Evolutionary conservation across 352 stramenopile species (phyloP).

Genomic region (Pythium sp.): DNA sequence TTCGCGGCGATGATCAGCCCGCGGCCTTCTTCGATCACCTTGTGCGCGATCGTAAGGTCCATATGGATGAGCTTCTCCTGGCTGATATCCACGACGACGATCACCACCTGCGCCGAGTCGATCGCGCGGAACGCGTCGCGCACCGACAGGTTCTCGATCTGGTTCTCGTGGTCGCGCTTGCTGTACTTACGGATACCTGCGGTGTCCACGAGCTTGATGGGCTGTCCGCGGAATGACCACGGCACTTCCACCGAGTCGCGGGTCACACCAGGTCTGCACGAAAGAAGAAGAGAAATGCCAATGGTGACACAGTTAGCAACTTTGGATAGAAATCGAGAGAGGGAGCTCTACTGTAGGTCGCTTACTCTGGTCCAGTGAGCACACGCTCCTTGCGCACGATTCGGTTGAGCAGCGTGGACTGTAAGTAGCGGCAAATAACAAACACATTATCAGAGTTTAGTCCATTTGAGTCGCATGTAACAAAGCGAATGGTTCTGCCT

Average conservation of each 20-base stretch:
- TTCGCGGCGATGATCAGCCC: conserved; percentile 74
- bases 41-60: conserved; percentile 81
- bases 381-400: conserved; percentile 81
- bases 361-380: conserved; percentile 78
- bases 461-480: neutral
- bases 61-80: conserved; percentile 82
- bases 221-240: conserved; percentile 66
- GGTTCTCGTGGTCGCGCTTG: conserved; percentile 80
- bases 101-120: conserved; percentile 76
- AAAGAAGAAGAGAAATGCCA: neutral
- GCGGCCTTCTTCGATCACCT: conserved; percentile 77
- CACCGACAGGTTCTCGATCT: conserved; percentile 85
- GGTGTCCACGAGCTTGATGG: conserved; percentile 82
- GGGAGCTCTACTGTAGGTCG: neutral
- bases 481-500: neutral
- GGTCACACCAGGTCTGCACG: conserved; percentile 67
- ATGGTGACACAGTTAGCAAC: neutral
- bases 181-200: conserved; percentile 80
- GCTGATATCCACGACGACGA: conserved; percentile 83
- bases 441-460: neutral
- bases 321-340: neutral
- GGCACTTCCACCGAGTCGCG: conserved; percentile 80
- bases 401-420: conserved; percentile 79
- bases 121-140: conserved; percentile 79
- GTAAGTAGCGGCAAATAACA: neutral